phyloP scores from a whole-genome alignment of 78 protist genomes.

The Protostelium mycophagum region DNA sequence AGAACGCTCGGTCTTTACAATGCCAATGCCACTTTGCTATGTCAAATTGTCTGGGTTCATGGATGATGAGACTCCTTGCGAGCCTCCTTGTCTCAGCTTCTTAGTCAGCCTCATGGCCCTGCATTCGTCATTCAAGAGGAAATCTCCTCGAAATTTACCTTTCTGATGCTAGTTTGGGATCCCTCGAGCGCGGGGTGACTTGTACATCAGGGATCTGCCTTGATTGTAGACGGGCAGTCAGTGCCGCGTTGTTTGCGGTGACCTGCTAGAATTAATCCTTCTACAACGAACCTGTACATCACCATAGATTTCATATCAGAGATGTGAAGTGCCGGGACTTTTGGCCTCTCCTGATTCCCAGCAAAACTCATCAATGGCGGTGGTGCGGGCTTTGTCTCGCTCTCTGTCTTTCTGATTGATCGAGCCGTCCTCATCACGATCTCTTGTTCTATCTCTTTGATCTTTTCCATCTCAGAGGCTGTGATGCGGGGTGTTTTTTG shows the following conservation, averaged over 20 bases:
- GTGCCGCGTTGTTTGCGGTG: not conserved
- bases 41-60: too few species aligned
- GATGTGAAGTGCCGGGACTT: not conserved
- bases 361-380: not conserved
- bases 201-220: not conserved
- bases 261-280: not conserved
- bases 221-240: not conserved
- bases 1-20: too few species aligned
- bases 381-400: not conserved
- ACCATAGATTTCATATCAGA: not conserved
- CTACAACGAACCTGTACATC: not conserved
- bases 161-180: not conserved
- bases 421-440: not conserved
- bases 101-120: too few species aligned
- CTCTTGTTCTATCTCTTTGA: not conserved
- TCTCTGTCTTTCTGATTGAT: not conserved
- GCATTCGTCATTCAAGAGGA: too few species aligned
- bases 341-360: not conserved
- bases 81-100: too few species aligned
- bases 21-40: too few species aligned
- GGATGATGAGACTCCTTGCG: too few species aligned
- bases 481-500: not conserved
- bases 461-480: not conserved
- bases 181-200: not conserved
- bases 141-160: not conserved